Percentiles rank a stretch among this genome's conserved stretches.
These are phyloP conservation scores for Lasiosphaeris hirsuta DNA, from an alignment of 495 filamentous ascomycete genomes.

Conservation along the genomic window DNA sequence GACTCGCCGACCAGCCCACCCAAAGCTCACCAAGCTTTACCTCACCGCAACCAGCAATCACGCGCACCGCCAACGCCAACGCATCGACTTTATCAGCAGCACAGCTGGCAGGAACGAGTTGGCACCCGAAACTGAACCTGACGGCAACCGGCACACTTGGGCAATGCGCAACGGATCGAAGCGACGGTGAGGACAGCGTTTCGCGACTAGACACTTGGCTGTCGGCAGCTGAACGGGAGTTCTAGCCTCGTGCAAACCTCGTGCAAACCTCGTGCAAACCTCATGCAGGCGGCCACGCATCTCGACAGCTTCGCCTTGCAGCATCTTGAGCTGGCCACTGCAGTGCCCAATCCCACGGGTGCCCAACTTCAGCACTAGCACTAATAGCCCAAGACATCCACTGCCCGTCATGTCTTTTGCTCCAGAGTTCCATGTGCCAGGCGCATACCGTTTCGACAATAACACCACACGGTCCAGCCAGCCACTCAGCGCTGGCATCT, in stretches of 20 bases:
- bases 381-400: neutral
- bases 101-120: neutral
- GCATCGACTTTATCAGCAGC: neutral
- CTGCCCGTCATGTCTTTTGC: constrained; percentile 39
- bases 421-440: constrained; percentile 46
- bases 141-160: neutral
- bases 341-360: neutral
- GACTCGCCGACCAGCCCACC: neutral
- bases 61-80: constrained; percentile 10
- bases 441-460: constrained; percentile 51
- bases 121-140: neutral
- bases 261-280: neutral
- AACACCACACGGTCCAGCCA: constrained; percentile 36
- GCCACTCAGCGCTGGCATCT: constrained; percentile 52
- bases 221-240: neutral
- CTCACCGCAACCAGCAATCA: constrained; percentile 5
- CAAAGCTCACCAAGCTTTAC: neutral
- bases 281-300: neutral
- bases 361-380: neutral
- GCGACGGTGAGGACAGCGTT: constrained; percentile 3
- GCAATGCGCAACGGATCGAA: neutral
- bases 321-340: too few relatives aligned
- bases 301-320: neutral
- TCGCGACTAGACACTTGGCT: neutral
- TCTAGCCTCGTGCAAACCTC: neutral